Conservation (phyloP, 1,139 yeast genomes). For the Petasospora rhodanensis region DNA sequence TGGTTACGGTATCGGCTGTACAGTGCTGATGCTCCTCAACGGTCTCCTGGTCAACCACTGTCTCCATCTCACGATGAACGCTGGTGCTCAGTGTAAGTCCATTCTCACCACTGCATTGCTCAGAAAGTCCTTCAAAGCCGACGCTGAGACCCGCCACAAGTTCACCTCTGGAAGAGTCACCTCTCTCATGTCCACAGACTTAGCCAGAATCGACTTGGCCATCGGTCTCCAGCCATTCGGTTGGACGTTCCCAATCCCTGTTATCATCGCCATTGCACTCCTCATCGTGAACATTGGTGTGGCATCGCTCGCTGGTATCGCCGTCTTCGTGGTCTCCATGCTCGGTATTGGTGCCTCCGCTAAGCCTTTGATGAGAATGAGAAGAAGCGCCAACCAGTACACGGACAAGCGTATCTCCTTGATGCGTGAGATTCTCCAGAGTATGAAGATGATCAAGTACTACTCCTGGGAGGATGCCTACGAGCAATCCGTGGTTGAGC, state of each 20-base stretch:
- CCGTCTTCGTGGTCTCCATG: slow-evolving; percentile 39
- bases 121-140: slow-evolving; percentile 59
- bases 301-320: slow-evolving; percentile 65
- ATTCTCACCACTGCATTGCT: slow-evolving; percentile 62
- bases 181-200: slow-evolving; percentile 71
- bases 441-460: slow-evolving; percentile 49
- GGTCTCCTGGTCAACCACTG: slow-evolving; percentile 59
- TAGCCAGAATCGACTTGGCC: slow-evolving; percentile 77
- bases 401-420: slow-evolving; percentile 49
- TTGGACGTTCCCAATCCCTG: slow-evolving; percentile 57
- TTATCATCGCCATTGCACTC: slow-evolving; percentile 56
- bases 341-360: slow-evolving; percentile 31
- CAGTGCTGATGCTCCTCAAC: slow-evolving; percentile 40
- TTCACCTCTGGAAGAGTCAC: slow-evolving; percentile 69
- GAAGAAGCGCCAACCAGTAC: slow-evolving; percentile 41
- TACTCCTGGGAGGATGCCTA: slow-evolving; percentile 63
- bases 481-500: slow-evolving; percentile 38
- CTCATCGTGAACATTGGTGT: slow-evolving; percentile 70
- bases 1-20: slow-evolving; percentile 57
- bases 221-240: slow-evolving; percentile 64
- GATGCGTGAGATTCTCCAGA: slow-evolving; percentile 48
- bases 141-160: slow-evolving; percentile 53
- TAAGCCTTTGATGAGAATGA: slow-evolving; percentile 37
- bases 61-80: slow-evolving; percentile 54
- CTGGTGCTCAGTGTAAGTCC: slow-evolving; percentile 68